These are phyloP conservation scores for Aspergillus floridensis DNA, from an alignment of 2,329 filamentous ascomycete species.

Conservation along the genomic window DNA sequence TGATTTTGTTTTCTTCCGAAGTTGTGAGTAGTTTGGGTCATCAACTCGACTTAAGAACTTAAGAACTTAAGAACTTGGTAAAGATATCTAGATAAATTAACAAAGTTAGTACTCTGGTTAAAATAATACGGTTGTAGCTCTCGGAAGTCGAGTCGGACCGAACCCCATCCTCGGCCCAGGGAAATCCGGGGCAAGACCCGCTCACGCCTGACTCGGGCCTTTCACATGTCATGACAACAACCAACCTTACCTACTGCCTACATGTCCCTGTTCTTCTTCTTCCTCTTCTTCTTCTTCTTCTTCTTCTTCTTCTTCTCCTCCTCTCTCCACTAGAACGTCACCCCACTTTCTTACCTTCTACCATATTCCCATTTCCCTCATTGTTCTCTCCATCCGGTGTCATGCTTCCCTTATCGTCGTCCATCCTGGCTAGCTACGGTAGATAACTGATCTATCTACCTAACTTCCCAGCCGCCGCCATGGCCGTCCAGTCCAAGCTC, in stretches of 20 bases:
- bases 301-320: background rate
- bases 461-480: slow-evolving; percentile 32
- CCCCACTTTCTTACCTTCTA: background rate
- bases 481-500: slow-evolving; percentile 76
- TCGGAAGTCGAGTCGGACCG: too few species aligned
- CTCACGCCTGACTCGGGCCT: background rate
- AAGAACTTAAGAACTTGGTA: too few species aligned
- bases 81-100: too few species aligned
- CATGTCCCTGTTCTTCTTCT: background rate
- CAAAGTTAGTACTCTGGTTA: too few species aligned
- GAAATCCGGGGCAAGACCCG: slow-evolving; percentile 9
- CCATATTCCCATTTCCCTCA: background rate
- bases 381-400: slow-evolving; percentile 5
- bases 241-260: too few species aligned
- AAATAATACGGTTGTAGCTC: too few species aligned
- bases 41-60: too few species aligned
- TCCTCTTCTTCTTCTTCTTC: background rate
- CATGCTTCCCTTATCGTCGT: slow-evolving; percentile 20
- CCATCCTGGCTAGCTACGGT: slow-evolving; percentile 20
- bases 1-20: too few species aligned
- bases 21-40: too few species aligned
- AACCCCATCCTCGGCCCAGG: slow-evolving; percentile 15
- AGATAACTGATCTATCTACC: background rate
- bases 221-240: slow-evolving; percentile 19
- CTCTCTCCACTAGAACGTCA: background rate